Percentiles rank a stretch among this genome's conserved stretches.
Conservation (phyloP, 73 alveolate genomes). For the Tetrahymena thermophila region DNA sequence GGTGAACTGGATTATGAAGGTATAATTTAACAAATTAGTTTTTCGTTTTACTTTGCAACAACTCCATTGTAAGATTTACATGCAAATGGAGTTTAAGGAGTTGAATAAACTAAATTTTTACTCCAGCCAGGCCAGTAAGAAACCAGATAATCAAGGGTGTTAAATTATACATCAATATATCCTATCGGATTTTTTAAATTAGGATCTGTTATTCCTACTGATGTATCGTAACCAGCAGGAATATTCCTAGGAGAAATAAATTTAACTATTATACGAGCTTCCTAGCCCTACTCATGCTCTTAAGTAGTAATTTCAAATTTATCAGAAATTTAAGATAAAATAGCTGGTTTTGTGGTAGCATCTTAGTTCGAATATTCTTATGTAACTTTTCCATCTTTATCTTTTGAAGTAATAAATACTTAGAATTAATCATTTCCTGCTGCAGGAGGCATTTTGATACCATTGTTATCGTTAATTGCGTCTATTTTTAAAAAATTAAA, state of each 20-base stretch:
- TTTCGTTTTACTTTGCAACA: not conserved
- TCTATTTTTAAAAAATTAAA: not conserved
- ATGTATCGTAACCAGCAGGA: conserved; percentile 32
- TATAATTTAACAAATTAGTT: conserved; percentile 1
- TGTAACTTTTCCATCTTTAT: not conserved
- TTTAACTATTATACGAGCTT: conserved; percentile 4
- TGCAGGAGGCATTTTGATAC: conserved; percentile 24
- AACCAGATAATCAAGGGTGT: conserved; percentile 7
- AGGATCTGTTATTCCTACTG: conserved; percentile 17
- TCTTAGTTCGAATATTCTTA: conserved; percentile 12
- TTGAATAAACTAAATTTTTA: not conserved
- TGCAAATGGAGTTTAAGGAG: not conserved
- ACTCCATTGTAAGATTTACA: not conserved
- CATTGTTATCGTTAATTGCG: not conserved
- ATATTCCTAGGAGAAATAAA: conserved; percentile 20
- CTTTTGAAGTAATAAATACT: conserved; percentile 27
- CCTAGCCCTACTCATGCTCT: not conserved
- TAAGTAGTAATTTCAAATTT: not conserved
- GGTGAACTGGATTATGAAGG: not conserved
- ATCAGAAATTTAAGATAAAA: conserved; percentile 2
- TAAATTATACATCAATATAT: conserved; percentile 1
- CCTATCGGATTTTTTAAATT: conserved; percentile 23
- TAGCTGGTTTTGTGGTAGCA: conserved; percentile 28
- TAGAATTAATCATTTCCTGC: conserved; percentile 18
- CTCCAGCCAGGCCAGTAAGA: conserved; percentile 5